Evolutionary conservation across 2,329 filamentous ascomycete species (phyloP), one percentile per base, ranked within the genome.

Genomic region (Colletotrichum sp.): DNA sequence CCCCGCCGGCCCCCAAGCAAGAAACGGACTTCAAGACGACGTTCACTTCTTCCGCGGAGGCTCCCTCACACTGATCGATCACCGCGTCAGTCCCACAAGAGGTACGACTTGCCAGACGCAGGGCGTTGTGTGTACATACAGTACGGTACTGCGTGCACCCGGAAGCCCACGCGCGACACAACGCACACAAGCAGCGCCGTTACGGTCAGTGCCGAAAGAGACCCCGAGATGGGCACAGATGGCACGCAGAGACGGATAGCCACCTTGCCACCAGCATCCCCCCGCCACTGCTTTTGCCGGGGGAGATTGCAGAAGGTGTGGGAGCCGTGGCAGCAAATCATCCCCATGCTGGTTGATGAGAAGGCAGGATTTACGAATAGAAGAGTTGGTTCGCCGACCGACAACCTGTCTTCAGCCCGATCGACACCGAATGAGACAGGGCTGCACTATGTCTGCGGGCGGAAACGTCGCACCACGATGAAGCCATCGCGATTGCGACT

Each of bases 231-330:
- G 34, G 21, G 24, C 28, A 67, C 18, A 68, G 26, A 68, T 30
- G 64, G 26, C 26, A 62, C 62, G 55, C 44, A 36, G 15, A 18
- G 39, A 30, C 60, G 68, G 72, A 15, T 32, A 34, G 28, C 32
- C 34, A 70, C 59, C 49, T 65, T 57, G 66, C 66, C 66, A 74
- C 71, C 59, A 59, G 71, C 57, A 71, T 59, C 55, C 16, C 72
- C 60, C 60, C 59, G 72, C 49, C 67, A 55, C 68, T 21, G 26
- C 24, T 39, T 49, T 64, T 71, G 39, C n/a, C 30, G 9, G 9
- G 30, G 52, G 60, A 57, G 32, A 24, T 60, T 65, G 26, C 15
- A 39, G 30, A 32, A 2, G n/a, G 21, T 36, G 64, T 13, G 64
- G 13, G 26, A 34, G 49, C n/a, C 8, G 16, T 34, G 8, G 21